phyloP scores from a whole-genome alignment of 495 filamentous ascomycete species.

The Zalerion maritima region DNA sequence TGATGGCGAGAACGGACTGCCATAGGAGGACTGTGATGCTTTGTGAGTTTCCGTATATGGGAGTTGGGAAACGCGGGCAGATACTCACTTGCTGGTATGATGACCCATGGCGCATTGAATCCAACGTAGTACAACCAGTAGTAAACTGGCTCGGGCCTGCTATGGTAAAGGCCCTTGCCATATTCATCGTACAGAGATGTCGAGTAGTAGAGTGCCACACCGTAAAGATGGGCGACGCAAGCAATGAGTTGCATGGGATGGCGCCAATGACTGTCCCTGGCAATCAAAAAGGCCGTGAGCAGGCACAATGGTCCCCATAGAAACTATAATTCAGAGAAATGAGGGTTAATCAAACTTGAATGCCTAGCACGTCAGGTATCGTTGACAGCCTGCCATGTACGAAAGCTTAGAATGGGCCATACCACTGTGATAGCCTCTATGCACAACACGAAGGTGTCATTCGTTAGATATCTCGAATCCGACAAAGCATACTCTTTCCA shows the following conservation, averaged over 20 bases:
- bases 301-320: constrained; percentile 76
- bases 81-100: no score
- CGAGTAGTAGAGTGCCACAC: constrained; percentile 71
- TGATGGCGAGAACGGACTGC: no score
- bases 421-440: constrained; percentile 76
- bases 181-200: constrained; percentile 60
- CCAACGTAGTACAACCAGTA: constrained; percentile 82
- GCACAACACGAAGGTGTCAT: constrained; percentile 66
- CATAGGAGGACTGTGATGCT: no score
- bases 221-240: constrained; percentile 72
- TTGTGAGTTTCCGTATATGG: no score
- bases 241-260: constrained; percentile 60
- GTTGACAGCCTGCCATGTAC: constrained; percentile 1
- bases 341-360: no score
- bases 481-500: constrained; percentile 85
- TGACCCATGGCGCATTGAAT: constrained; percentile 78
- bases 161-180: constrained; percentile 42
- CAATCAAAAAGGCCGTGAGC: constrained; percentile 45
- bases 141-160: constrained; percentile 63
- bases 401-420: constrained; percentile 4
- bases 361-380: no score
- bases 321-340: constrained; percentile 30
- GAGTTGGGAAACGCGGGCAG: constrained; percentile 22
- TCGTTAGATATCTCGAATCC: constrained; percentile 69
- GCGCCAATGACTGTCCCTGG: constrained; percentile 41